Percentiles rank a stretch among this genome's conserved stretches.
Conservation (phyloP, 176 grass and related monocot species). For the Carex scoparia region DNA sequence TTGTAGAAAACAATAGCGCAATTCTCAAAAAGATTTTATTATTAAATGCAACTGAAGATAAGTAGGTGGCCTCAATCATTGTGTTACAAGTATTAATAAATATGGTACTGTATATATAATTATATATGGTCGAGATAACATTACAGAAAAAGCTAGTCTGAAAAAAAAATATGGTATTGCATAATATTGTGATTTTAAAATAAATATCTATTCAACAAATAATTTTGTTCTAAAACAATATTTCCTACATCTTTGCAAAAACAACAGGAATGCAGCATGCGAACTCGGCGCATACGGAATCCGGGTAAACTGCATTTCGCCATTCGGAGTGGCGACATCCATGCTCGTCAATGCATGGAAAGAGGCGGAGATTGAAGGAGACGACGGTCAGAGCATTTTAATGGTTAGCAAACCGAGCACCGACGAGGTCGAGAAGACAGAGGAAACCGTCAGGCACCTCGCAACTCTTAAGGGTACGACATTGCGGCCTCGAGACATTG, state of each 20-base stretch:
- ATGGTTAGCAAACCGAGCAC: conserved; percentile 29
- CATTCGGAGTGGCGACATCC: conserved; percentile 88
- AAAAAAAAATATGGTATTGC: not conserved
- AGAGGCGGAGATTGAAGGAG: conserved; percentile 31
- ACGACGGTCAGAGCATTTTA: conserved; percentile 17
- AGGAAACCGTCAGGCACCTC: conserved; percentile 64
- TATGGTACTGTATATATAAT: not conserved
- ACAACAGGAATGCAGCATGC: conserved; percentile 61
- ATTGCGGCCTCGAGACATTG: conserved; percentile 65
- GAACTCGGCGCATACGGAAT: conserved; percentile 92
- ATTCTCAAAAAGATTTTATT: not conserved
- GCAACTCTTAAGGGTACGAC: conserved; percentile 75
- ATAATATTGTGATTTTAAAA: too few relatives aligned
- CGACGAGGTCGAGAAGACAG: conserved; percentile 73
- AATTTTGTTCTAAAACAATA: not conserved
- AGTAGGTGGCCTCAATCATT: not conserved
- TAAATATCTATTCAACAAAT: not conserved
- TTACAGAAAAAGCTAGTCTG: not conserved
- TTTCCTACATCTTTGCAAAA: not conserved
- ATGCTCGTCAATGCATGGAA: conserved; percentile 97
- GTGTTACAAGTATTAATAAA: not conserved
- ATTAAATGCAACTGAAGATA: not conserved
- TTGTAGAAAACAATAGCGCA: not conserved
- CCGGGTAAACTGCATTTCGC: conserved; percentile 94
- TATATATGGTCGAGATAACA: not conserved